Evolutionary conservation across 768 basidiomycete species (phyloP), one percentile per base, ranked within the genome.

Genomic region (Mycena galericulata): DNA sequence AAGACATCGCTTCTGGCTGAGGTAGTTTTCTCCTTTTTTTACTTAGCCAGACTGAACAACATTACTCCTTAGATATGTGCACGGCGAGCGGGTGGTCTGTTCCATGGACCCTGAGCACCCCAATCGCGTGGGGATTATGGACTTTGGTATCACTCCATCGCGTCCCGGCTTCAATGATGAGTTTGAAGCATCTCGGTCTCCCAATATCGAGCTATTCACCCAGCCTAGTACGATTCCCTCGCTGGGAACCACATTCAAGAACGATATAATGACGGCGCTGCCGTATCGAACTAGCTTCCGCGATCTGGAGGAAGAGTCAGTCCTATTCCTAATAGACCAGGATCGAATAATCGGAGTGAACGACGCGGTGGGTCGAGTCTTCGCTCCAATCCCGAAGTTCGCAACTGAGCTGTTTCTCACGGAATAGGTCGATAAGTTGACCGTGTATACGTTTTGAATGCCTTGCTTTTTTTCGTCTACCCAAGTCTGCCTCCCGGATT

Each of bases 1-100:
- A 15, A 22, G 58, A 7, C 51, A 51, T 30, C 58, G 38, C n/a
- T 38, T 55, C 30, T 71, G 70, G 70, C 51, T 67, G 9, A 59
- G 62, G 62, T 68, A 2, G 38, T 20, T 24, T n/a, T 15, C 27
- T 40, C 27, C 22, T 32, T 27, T 7, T 4, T 9, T n/a, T 3
- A 20, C 10, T 11, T 8, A 27, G 6, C 14, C 10, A 6, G 29
- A 10, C 65, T 55, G 4, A 36, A 58, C 38, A 12, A 17, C 11
- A 5, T 10, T n/a, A 1, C 18, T 11, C 2, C 4, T 34, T 26
- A 68, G 70, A 57, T 67, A 71, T n/a, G 70, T 71, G 22, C 70
- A 71, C 40, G 70, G 70, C 24, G 70, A 71, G 26, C 66, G 70
- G 8, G 62, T 70, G 6, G 69, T 70, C 1, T 54, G 59, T 17